Base-by-base conservation (phyloP, 768 basidiomycete genomes). In the Serpula lacrymans region DNA sequence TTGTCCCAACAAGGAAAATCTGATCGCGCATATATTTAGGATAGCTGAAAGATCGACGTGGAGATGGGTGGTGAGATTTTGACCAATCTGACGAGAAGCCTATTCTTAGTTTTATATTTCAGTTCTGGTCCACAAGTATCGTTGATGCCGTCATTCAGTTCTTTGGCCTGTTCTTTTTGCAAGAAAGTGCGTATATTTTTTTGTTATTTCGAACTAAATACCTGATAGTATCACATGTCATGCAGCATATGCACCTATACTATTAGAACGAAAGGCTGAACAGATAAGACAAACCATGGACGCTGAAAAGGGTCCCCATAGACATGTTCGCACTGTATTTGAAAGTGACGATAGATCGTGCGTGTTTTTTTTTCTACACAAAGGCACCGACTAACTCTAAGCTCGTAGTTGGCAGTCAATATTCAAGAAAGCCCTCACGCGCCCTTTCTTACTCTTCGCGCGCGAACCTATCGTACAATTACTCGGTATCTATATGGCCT, bases 121-220 rank as follows among this genome's bases (percentile, higher is more conserved):
- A 79, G 72, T 88, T 86, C 55, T 84, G 82, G 77, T 74, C 81
- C 0, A 80, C 80, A 3, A 75, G 68, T 23, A 80, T 84, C 26
- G 65, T 72, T 0, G 79, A 77, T 44, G 78, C 63, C 0, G 45
- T 55, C 21, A 56, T 88, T 24, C 83, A 86, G 51, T 34, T 73
- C 0, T 46, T 72, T 2, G 83, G 84, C 2, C 6, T 84, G 0
- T 59, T 83, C 23, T 74, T 62, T 42, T 67, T 88, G 4, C 69
- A 68, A 63, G 84, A 87, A 70, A 83, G 82, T 83, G 47, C 36
- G 75, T 59, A 25, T 25, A 24, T 0, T 22, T 8, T 7, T 21
- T 14, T 17, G 11, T 16, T 10, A 12, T 46, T 6, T 28, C 29
- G n/a, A 20, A 31, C 17, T 42, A 3, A n/a, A 30, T 21, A 35